Percentiles rank a stretch among this genome's conserved stretches.
These are phyloP conservation scores for Penicillium sp. DNA, from an alignment of 2,329 filamentous ascomycete species.

Conservation along the genomic window DNA sequence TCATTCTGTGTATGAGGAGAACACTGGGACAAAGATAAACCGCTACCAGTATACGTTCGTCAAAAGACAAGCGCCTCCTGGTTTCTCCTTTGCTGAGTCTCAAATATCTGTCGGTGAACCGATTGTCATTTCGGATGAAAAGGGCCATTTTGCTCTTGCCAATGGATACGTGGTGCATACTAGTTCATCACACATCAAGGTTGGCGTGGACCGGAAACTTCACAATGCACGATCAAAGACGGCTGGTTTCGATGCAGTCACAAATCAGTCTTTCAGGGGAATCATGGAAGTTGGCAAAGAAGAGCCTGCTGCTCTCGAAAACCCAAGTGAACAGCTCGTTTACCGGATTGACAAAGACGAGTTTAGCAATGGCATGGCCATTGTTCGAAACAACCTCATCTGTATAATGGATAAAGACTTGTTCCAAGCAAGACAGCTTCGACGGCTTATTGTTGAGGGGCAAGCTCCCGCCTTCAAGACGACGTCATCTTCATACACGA, in stretches of 20 bases:
- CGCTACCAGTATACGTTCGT: constrained; percentile 82
- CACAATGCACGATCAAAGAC: constrained; percentile 80
- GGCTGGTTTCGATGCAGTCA: constrained; percentile 69
- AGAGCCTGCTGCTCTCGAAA: constrained; percentile 40
- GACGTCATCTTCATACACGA: constrained; percentile 61
- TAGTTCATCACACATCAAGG: constrained; percentile 71
- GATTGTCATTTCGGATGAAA: constrained; percentile 92
- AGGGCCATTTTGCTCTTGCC: constrained; percentile 90
- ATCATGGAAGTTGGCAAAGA: constrained; percentile 80
- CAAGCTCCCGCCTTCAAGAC: constrained; percentile 71
- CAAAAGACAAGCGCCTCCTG: constrained; percentile 61
- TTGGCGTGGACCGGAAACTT: constrained; percentile 85
- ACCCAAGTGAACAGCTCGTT: constrained; percentile 53
- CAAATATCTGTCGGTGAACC: constrained; percentile 85
- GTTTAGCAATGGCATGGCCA: constrained; percentile 96
- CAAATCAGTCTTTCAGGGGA: constrained; percentile 83
- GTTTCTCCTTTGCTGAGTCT: constrained; percentile 86
- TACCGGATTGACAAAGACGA: constrained; percentile 97
- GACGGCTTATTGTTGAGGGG: constrained; percentile 77
- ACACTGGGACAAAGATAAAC: constrained; percentile 78
- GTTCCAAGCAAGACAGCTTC: constrained; percentile 69
- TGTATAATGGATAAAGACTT: constrained; percentile 83
- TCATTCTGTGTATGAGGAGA: constrained; percentile 69
- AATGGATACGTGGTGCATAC: constrained; percentile 86
- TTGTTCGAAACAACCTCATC: constrained; percentile 88